Evolutionary conservation across 306 rosid genomes (phyloP).

Genomic region (Vicia sativa): DNA sequence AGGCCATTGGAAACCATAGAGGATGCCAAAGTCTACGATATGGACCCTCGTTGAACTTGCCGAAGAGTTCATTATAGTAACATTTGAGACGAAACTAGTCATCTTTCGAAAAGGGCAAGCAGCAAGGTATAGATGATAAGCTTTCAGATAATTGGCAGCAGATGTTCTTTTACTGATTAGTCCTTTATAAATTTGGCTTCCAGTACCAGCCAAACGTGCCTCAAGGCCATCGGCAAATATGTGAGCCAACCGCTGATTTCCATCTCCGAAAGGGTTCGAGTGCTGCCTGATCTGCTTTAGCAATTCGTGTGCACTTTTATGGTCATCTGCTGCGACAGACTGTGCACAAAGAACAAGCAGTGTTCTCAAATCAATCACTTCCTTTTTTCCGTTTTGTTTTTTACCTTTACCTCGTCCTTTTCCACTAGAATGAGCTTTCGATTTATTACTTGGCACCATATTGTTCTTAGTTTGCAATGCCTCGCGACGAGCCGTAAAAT

Average conservation of each 20-base stretch:
- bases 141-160: slow-evolving; percentile 76
- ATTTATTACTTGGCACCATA: slow-evolving; percentile 51
- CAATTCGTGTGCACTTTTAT: slow-evolving; percentile 65
- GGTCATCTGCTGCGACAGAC: slow-evolving; percentile 93
- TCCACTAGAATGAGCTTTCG: slow-evolving; percentile 48
- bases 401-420: slow-evolving; percentile 76
- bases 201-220: slow-evolving; percentile 96
- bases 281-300: slow-evolving; percentile 76
- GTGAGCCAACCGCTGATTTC: slow-evolving; percentile 84
- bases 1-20: slow-evolving; percentile 98
- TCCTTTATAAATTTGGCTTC: slow-evolving; percentile 94
- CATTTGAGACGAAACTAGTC: slow-evolving; percentile 63
- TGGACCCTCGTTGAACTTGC: slow-evolving; percentile 59
- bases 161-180: slow-evolving; percentile 67
- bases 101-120: slow-evolving; percentile 92
- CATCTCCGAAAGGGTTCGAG: slow-evolving; percentile 78
- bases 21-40: slow-evolving; percentile 89
- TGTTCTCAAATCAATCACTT: slow-evolving; percentile 89
- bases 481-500: slow-evolving; percentile 55
- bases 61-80: slow-evolving; percentile 51
- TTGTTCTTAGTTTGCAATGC: slow-evolving; percentile 54
- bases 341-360: slow-evolving; percentile 82
- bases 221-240: slow-evolving; percentile 92
- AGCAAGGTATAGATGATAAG: slow-evolving; percentile 76
- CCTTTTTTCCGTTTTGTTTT: slow-evolving; percentile 67